Evolutionary conservation across 1,284 basidiomycete genomes (phyloP).

Genomic region (Albatrellus sp.): DNA sequence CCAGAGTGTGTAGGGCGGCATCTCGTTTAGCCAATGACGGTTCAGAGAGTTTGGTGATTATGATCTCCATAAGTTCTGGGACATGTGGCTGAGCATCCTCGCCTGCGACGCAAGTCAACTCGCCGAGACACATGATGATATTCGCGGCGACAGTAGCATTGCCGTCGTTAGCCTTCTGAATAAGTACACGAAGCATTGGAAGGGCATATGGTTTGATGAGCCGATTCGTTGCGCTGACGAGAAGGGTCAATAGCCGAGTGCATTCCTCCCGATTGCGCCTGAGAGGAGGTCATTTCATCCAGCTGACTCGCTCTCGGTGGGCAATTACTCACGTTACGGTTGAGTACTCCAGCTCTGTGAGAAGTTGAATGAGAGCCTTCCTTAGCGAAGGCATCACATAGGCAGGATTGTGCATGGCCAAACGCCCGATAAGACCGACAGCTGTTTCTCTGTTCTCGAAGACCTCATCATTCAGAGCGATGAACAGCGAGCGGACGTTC

Average conservation of each 20-base stretch:
- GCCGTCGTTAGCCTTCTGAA: conserved; percentile 78
- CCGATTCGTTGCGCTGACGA: conserved; percentile 85
- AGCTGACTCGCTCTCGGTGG: conserved; percentile 2
- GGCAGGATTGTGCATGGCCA: conserved; percentile 94
- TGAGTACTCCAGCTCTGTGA: conserved; percentile 96
- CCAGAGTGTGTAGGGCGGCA: conserved; percentile 88
- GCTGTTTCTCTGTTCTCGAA: conserved; percentile 91
- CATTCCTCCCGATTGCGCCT: conserved; percentile 87
- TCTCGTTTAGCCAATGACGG: conserved; percentile 82
- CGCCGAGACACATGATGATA: conserved; percentile 90
- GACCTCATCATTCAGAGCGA: conserved; percentile 95
- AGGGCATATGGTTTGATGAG: conserved; percentile 95
- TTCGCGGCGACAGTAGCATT: conserved; percentile 88
- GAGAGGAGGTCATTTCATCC: neutral
- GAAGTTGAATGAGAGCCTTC: conserved; percentile 91
- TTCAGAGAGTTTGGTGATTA: conserved; percentile 82
- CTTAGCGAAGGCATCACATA: conserved; percentile 98
- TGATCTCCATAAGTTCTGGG: conserved; percentile 80
- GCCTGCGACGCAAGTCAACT: conserved; percentile 87
- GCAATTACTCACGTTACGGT: conserved; percentile 59
- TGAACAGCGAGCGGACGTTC: conserved; percentile 93
- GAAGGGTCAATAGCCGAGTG: conserved; percentile 74
- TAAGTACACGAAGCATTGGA: conserved; percentile 88
- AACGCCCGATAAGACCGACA: conserved; percentile 84
- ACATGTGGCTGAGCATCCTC: conserved; percentile 84